Conservation (phyloP, 208 protist species). For the Trypanosoma scelopori region DNA sequence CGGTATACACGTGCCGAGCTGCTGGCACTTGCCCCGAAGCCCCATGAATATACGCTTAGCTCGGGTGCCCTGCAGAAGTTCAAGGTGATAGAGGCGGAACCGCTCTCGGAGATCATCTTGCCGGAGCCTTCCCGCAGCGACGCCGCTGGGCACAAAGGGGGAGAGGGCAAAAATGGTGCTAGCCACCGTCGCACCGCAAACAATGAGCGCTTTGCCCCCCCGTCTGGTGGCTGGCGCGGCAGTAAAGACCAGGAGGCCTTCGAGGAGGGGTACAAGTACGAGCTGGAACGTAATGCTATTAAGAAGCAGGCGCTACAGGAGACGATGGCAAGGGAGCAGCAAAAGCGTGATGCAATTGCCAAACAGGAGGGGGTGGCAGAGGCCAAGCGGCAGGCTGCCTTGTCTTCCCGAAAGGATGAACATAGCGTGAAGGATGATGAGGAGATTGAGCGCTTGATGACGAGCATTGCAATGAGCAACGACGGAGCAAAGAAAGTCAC, state of each 20-base stretch:
- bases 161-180: constrained; percentile 3
- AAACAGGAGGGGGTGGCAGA: constrained; percentile 17
- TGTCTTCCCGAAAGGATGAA: constrained; percentile 5
- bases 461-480: constrained; percentile 29
- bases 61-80: constrained; percentile 56
- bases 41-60: constrained; percentile 33
- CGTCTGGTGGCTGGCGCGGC: constrained; percentile 44
- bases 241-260: constrained; percentile 82
- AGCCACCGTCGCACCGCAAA: neutral
- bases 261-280: constrained; percentile 81
- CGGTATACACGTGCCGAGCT: constrained; percentile 66
- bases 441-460: constrained; percentile 31
- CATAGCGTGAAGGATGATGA: constrained; percentile 19
- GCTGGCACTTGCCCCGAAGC: constrained; percentile 40
- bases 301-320: constrained; percentile 64
- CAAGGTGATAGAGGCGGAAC: constrained; percentile 62
- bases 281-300: constrained; percentile 69
- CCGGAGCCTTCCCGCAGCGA: constrained; percentile 10
- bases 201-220: constrained; percentile 66
- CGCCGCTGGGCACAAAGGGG: constrained; percentile 6
- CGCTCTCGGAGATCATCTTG: constrained; percentile 6
- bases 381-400: constrained; percentile 23
- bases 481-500: constrained; percentile 43
- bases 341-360: constrained; percentile 14
- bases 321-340: constrained; percentile 61